phyloP scores from a whole-genome alignment of 1,284 basidiomycete genomes.

The Trametes pubescens region DNA sequence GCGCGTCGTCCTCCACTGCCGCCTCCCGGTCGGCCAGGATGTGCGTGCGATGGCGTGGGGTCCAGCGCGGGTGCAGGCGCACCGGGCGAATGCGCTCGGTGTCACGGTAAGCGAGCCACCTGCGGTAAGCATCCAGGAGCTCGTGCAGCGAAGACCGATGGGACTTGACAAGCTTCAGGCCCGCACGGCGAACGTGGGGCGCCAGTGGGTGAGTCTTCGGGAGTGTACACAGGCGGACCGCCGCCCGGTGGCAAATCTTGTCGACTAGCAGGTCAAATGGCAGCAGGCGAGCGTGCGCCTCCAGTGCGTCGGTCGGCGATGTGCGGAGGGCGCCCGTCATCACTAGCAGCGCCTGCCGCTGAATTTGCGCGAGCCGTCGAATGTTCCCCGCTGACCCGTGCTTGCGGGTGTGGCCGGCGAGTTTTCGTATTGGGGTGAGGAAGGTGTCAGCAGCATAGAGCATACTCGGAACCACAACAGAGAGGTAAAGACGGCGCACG shows the following conservation, averaged over 20 bases:
- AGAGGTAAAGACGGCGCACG: constrained; percentile 34
- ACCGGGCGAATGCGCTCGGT: constrained; percentile 22
- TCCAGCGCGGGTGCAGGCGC: constrained; percentile 22
- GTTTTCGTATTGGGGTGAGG: not conserved
- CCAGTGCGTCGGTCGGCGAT: constrained; percentile 43
- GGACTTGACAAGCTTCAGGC: constrained; percentile 14
- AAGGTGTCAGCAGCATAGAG: constrained; percentile 2
- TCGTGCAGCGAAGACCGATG: constrained; percentile 35
- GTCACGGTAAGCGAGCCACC: too few species aligned
- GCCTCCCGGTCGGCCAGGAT: constrained; percentile 20
- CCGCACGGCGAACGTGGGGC: constrained; percentile 22
- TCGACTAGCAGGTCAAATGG: constrained; percentile 42
- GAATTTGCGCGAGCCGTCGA: constrained; percentile 37
- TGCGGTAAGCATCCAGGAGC: too few species aligned
- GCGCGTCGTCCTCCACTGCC: constrained; percentile 17
- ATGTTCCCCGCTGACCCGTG: constrained; percentile 27
- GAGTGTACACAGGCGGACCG: constrained; percentile 43
- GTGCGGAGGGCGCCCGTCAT: constrained; percentile 47
- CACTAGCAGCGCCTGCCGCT: too few species aligned
- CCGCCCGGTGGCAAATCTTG: constrained; percentile 38
- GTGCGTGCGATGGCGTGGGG: constrained; percentile 7
- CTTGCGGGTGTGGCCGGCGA: not conserved
- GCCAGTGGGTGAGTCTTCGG: constrained; percentile 44
- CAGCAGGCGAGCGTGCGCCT: constrained; percentile 43
- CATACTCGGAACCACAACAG: constrained; percentile 30